Conservation (phyloP, 805 yeast genomes). For the Starmerella cellae region DNA sequence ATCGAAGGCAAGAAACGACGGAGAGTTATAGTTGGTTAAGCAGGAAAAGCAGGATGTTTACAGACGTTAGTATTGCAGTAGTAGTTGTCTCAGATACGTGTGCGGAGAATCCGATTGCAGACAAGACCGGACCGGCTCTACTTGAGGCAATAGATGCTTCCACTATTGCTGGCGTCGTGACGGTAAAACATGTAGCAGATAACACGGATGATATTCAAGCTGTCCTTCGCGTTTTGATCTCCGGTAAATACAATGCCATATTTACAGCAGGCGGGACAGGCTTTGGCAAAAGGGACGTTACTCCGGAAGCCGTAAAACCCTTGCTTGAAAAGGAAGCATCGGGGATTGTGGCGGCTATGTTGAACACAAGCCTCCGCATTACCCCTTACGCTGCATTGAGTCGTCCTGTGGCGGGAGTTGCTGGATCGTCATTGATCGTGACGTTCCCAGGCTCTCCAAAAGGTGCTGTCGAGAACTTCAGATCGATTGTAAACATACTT, state of each 20-base stretch:
- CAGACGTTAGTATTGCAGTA: constrained; percentile 23
- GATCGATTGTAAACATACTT: constrained; percentile 30
- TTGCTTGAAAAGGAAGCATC: constrained; percentile 36
- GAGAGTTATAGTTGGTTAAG: too few species aligned
- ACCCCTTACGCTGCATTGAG: constrained; percentile 40
- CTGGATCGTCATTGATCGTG: constrained; percentile 29
- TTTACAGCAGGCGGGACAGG: constrained; percentile 47
- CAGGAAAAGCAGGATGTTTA: background rate
- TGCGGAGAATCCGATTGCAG: constrained; percentile 25
- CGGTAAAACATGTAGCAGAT: constrained; percentile 30
- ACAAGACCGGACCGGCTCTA: constrained; percentile 28
- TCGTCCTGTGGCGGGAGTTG: constrained; percentile 38
- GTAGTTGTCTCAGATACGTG: constrained; percentile 36
- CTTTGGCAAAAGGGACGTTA: constrained; percentile 33
- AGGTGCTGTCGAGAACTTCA: constrained; percentile 36
- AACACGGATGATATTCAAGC: constrained; percentile 26
- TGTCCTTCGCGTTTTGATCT: constrained; percentile 23
- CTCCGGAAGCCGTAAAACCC: constrained; percentile 40
- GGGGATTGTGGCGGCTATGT: constrained; percentile 39
- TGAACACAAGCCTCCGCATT: constrained; percentile 31
- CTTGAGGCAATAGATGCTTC: constrained; percentile 10
- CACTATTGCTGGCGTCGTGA: constrained; percentile 8
- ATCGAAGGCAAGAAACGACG: too few species aligned
- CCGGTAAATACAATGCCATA: constrained; percentile 24
- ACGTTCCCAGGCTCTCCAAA: constrained; percentile 44